A percentile compares a stretch with the other conserved stretches of the same genome.
These are phyloP conservation scores for Galerina sulciceps DNA, from an alignment of 768 basidiomycete genomes.

Conservation along the genomic window DNA sequence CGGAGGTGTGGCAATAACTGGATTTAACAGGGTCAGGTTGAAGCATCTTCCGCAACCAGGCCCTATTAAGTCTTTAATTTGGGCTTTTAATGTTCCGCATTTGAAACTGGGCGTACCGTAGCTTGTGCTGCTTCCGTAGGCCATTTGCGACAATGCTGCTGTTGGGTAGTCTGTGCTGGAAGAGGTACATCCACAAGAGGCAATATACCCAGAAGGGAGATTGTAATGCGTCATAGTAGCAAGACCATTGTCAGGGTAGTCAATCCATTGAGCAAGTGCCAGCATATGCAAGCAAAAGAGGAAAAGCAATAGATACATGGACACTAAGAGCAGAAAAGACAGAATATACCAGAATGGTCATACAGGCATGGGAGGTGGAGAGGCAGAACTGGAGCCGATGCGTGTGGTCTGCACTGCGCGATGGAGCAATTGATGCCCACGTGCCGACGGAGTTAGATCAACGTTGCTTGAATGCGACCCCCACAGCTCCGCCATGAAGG, in stretches of 20 bases:
- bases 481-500: slow-evolving; percentile 51
- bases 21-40: slow-evolving; percentile 72
- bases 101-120: slow-evolving; percentile 46
- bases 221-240: slow-evolving; percentile 85
- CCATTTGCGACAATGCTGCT: slow-evolving; percentile 79
- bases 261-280: slow-evolving; percentile 53
- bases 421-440: background rate
- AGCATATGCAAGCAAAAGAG: slow-evolving; percentile 6
- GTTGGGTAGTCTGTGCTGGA: slow-evolving; percentile 76
- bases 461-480: background rate
- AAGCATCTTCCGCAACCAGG: slow-evolving; percentile 82
- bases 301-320: background rate
- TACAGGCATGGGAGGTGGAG: slow-evolving; percentile 4
- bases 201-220: slow-evolving; percentile 57
- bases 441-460: background rate
- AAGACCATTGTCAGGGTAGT: slow-evolving; percentile 61
- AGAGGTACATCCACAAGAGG: slow-evolving; percentile 78
- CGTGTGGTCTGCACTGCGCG: background rate
- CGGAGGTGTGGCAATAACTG: slow-evolving; percentile 66
- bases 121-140: slow-evolving; percentile 73
- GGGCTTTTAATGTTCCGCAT: background rate
- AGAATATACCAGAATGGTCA: slow-evolving; percentile 1
- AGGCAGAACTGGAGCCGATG: background rate
- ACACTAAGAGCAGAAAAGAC: slow-evolving; percentile 15
- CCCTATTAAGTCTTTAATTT: slow-evolving; percentile 41